Evolutionary conservation across 208 protist species (phyloP), one percentile per base, ranked within the genome.

Genomic region (Wallacemonas sp.): DNA sequence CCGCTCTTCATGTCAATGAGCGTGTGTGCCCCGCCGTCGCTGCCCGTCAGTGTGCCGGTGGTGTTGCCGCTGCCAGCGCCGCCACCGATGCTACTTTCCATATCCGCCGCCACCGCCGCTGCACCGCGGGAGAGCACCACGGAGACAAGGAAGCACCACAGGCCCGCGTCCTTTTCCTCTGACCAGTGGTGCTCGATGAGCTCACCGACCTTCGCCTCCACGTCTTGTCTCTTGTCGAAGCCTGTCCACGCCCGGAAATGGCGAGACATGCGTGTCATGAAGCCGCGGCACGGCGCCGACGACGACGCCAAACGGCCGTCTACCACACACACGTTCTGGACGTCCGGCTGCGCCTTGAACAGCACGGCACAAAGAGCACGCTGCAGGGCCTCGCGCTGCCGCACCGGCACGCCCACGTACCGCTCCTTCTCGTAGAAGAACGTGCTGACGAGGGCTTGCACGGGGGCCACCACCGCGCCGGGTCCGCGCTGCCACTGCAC

Each of bases 71-170:
- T n/a, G n/a, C n/a, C n/a, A n/a, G 27, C 17, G 32, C 33, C 33
- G 53, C 60, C 2, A 45, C 32, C 8, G 26, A 21, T 5, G 48
- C 53, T 32, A 21, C 21, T 44, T 12, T 63, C 45, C 54, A 82
- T 68, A 48, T 77, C 66, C 53, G 71, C 53, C 36, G 64, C 50
- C 41, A 85, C 71, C 46, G 44, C 58, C n/a, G 78, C 73, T 15
- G 75, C 55, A 1, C 78, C 86, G 53, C 78, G 76, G 15, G 84
- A 89, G n/a, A 93, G 67, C 10, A 92, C 37, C n/a, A 87, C 48
- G 13, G 85, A 92, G 12, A 92, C 38, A 15, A 93, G 44, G 46
- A 93, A 93, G 64, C 78, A 91, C 37, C 79, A 74, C 30, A 95
- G 33, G 39, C 89, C 89, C 34, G 65, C 62, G 17, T 85, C 86